phyloP scores from a whole-genome alignment of 2,329 filamentous ascomycete genomes.

The Hypoxylon sp. region DNA sequence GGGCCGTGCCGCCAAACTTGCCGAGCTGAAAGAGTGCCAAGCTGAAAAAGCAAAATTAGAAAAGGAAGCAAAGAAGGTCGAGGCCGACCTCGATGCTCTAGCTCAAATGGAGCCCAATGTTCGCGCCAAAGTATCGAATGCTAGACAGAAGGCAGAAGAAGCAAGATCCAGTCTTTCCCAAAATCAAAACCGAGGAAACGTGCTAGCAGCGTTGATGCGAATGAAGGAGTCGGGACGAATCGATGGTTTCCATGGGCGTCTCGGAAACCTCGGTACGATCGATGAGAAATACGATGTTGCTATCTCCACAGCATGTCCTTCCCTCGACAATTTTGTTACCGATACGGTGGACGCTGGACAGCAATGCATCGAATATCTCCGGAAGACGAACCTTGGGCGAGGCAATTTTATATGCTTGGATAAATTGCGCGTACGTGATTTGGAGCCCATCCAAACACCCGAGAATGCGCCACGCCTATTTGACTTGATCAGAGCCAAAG shows the following conservation, averaged over 20 bases:
- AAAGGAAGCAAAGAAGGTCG: constrained; percentile 79
- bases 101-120: constrained; percentile 84
- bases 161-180: constrained; percentile 90
- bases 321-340: constrained; percentile 95
- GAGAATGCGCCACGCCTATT: constrained; percentile 94
- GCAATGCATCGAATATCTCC: constrained; percentile 96
- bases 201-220: constrained; percentile 91
- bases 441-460: constrained; percentile 86
- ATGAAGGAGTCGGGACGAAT: constrained; percentile 97
- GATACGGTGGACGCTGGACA: constrained; percentile 96
- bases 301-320: constrained; percentile 95
- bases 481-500: constrained; percentile 90
- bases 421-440: constrained; percentile 82
- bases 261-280: constrained; percentile 94
- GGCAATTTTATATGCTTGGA: constrained; percentile 98
- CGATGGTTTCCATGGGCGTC: constrained; percentile 94
- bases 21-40: constrained; percentile 83
- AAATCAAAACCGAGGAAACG: constrained; percentile 93
- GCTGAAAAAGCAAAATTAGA: constrained; percentile 79
- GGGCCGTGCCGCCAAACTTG: constrained; percentile 76
- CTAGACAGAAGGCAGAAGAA: constrained; percentile 95
- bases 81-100: constrained; percentile 80
- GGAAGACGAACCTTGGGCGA: constrained; percentile 96
- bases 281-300: constrained; percentile 95
- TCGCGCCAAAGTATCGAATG: constrained; percentile 86